A percentile compares a stretch with the other conserved stretches of the same genome.
These are phyloP conservation scores for Tranzscheliella williamsii DNA, from an alignment of 1,284 basidiomycete species.

Conservation along the genomic window DNA sequence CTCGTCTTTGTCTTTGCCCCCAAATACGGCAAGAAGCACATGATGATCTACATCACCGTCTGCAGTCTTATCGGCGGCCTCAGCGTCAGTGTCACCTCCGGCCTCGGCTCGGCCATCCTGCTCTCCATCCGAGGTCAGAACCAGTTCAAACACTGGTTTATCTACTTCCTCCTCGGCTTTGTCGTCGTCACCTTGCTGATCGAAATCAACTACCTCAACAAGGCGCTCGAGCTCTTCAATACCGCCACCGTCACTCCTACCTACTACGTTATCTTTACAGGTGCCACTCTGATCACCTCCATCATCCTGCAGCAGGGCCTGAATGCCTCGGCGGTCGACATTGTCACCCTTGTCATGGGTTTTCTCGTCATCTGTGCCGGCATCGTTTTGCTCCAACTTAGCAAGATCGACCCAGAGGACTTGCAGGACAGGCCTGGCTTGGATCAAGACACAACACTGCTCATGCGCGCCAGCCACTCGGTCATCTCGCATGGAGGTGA, in stretches of 20 bases:
- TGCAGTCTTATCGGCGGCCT: conserved; percentile 97
- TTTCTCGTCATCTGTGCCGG: conserved; percentile 83
- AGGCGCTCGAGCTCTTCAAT: conserved; percentile 93
- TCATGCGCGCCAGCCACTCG: conserved; percentile 52
- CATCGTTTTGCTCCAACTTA: conserved; percentile 93
- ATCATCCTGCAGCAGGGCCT: conserved; percentile 87
- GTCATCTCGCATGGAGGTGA: conserved; percentile 35
- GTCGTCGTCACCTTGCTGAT: conserved; percentile 80
- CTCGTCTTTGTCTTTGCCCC: conserved; percentile 74
- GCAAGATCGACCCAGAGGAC: conserved; percentile 68
- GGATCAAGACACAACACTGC: conserved; percentile 53
- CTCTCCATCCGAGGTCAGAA: conserved; percentile 82
- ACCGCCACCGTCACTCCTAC: conserved; percentile 78
- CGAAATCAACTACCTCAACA: conserved; percentile 94
- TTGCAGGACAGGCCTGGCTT: conserved; percentile 49
- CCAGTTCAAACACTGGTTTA: conserved; percentile 70
- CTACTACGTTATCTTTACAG: conserved; percentile 83
- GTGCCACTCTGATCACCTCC: conserved; percentile 68
- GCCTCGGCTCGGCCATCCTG: conserved; percentile 87
- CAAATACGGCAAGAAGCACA: conserved; percentile 85
- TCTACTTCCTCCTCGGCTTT: conserved; percentile 72
- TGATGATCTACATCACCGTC: conserved; percentile 78
- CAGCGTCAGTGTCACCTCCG: conserved; percentile 92
- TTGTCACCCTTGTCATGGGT: conserved; percentile 81
- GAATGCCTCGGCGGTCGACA: conserved; percentile 67